These are phyloP conservation scores for Zygosaccharomyces gambellarensis DNA, from an alignment of 805 yeast species.

Conservation along the genomic window DNA sequence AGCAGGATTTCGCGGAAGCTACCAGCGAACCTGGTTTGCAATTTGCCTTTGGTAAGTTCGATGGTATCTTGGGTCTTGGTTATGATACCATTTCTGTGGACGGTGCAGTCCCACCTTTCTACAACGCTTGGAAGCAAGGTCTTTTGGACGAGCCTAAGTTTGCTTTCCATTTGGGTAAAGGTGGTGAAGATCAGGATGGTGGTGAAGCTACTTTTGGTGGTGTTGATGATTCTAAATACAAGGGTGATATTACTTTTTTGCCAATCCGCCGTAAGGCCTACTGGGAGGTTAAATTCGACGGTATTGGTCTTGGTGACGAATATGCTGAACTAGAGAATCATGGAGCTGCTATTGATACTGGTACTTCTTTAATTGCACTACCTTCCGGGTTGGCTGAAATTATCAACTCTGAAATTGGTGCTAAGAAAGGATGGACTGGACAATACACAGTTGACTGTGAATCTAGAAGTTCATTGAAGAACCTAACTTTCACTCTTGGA, in stretches of 20 bases:
- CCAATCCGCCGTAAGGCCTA: conserved; percentile 99
- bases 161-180: conserved; percentile 89
- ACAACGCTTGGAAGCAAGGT: conserved; percentile 79
- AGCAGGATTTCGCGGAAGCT: conserved; percentile 95
- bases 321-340: conserved; percentile 73
- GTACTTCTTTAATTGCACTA: conserved; percentile 91
- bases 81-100: conserved; percentile 88
- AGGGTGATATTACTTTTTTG: conserved; percentile 87
- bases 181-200: conserved; percentile 62
- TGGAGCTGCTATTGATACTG: conserved; percentile 98
- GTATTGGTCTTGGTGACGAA: conserved; percentile 88
- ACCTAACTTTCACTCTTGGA: conserved; percentile 80
- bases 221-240: conserved; percentile 65
- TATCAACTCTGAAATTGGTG: conserved; percentile 92
- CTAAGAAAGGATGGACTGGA: conserved; percentile 95
- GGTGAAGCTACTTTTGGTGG: conserved; percentile 98
- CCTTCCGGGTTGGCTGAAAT: conserved; percentile 96
- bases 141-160: conserved; percentile 80
- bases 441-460: conserved; percentile 93
- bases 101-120: conserved; percentile 87
- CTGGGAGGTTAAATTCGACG: conserved; percentile 96
- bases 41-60: conserved; percentile 97
- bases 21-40: conserved; percentile 97
- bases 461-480: conserved; percentile 78
- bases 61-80: conserved; percentile 94